Conservation (phyloP, 2,329 filamentous ascomycete species). For the Sporothrix sp. region DNA sequence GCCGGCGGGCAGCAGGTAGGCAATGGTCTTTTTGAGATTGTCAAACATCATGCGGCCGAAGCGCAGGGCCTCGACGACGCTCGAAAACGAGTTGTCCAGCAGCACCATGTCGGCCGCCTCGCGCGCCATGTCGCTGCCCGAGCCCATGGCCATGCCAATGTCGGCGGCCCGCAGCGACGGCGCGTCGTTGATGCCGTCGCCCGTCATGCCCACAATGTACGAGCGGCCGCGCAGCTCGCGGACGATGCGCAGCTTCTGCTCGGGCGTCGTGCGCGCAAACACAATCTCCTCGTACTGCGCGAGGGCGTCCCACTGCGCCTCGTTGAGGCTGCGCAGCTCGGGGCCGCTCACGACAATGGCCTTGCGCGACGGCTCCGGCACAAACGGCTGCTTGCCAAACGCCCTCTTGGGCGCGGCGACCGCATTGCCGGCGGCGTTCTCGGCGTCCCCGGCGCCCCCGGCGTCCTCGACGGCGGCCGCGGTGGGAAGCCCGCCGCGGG, state of each 20-base stretch:
- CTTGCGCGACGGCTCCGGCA: constrained; percentile 21
- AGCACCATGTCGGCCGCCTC: constrained; percentile 75
- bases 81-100: constrained; percentile 58
- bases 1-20: constrained; percentile 65
- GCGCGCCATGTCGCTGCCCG: constrained; percentile 73
- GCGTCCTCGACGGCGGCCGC: constrained; percentile 17
- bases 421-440: constrained; percentile 21
- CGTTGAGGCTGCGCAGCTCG: constrained; percentile 55
- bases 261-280: constrained; percentile 65
- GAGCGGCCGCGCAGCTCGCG: constrained; percentile 56
- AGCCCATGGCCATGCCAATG: constrained; percentile 72
- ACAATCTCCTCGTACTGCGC: constrained; percentile 60
- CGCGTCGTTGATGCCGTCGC: constrained; percentile 80
- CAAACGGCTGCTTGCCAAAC: constrained; percentile 7
- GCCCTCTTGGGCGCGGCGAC: constrained; percentile 12
- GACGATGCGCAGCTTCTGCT: constrained; percentile 74
- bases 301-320: constrained; percentile 59
- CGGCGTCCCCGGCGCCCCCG: not conserved
- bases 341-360: constrained; percentile 56
- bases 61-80: constrained; percentile 60
- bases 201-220: constrained; percentile 71
- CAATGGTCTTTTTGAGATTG: constrained; percentile 67
- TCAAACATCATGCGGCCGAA: constrained; percentile 71
- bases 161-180: constrained; percentile 72
- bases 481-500: not conserved